Conservation (phyloP, 2,329 filamentous ascomycete species). For the Leptographium galeiforme region DNA sequence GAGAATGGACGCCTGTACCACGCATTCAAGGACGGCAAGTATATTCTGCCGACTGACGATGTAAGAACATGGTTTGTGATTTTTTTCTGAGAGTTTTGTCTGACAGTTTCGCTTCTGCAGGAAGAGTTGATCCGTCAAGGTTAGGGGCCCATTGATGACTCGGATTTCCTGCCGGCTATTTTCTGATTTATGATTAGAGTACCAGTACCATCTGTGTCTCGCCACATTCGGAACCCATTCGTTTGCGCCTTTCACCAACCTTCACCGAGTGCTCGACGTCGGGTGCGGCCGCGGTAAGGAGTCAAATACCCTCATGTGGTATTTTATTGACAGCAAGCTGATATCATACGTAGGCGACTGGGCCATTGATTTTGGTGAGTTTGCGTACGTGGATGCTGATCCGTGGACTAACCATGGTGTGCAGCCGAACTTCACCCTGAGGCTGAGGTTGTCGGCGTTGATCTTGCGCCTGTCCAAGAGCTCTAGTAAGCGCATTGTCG, state of each 20-base stretch:
- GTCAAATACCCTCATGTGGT: background rate
- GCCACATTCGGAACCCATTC: slow-evolving; percentile 28
- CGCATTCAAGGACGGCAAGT: slow-evolving; percentile 24
- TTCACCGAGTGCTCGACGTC: slow-evolving; percentile 31
- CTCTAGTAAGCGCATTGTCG: slow-evolving; percentile 10
- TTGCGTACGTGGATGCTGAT: background rate
- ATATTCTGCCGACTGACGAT: slow-evolving; percentile 25
- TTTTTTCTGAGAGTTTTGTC: background rate
- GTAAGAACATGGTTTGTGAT: slow-evolving; percentile 6
- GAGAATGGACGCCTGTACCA: slow-evolving; percentile 27
- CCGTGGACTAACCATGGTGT: background rate
- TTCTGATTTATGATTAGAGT: slow-evolving; percentile 9
- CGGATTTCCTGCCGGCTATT: background rate
- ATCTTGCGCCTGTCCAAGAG: slow-evolving; percentile 15
- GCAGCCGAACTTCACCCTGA: slow-evolving; percentile 15
- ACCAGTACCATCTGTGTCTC: slow-evolving; percentile 24
- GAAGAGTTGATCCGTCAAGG: slow-evolving; percentile 23
- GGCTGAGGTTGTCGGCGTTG: slow-evolving; percentile 15
- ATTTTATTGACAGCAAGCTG: background rate
- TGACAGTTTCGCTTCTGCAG: background rate
- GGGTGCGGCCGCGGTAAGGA: slow-evolving; percentile 34
- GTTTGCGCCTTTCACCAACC: slow-evolving; percentile 28
- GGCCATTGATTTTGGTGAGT: slow-evolving; percentile 17
- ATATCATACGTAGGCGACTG: slow-evolving; percentile 12
- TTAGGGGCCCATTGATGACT: slow-evolving; percentile 2